These are phyloP conservation scores for Calophaca sinica DNA, from an alignment of 306 rosid genomes.

Conservation along the genomic window DNA sequence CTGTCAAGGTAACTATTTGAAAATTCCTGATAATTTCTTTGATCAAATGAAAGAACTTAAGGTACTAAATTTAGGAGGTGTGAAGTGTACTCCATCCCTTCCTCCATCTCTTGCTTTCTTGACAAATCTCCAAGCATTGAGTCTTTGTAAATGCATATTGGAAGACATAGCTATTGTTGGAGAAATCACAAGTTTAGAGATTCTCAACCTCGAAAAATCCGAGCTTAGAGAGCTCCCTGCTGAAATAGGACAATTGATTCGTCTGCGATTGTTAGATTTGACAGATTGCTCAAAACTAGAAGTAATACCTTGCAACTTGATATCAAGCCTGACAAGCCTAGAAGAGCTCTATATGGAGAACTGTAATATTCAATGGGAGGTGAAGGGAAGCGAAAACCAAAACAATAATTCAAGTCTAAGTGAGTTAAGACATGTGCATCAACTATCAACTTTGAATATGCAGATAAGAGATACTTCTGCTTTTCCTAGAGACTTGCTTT, in stretches of 20 bases:
- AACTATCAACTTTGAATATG: constrained; percentile 41
- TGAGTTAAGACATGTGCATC: constrained; percentile 48
- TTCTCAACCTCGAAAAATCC: constrained; percentile 47
- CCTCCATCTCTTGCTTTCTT: constrained; percentile 41
- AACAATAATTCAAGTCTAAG: constrained; percentile 36
- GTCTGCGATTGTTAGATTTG: constrained; percentile 50
- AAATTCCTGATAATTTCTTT: constrained; percentile 49
- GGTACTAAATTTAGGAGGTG: constrained; percentile 47
- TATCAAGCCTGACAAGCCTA: constrained; percentile 47
- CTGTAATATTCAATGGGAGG: constrained; percentile 46
- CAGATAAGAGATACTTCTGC: constrained; percentile 26
- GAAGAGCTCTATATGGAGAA: constrained; percentile 53
- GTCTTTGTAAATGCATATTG: constrained; percentile 45
- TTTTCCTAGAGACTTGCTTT: constrained; percentile 45
- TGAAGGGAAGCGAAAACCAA: constrained; percentile 6
- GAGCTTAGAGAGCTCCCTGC: constrained; percentile 43
- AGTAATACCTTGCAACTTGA: constrained; percentile 35
- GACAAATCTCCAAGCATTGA: constrained; percentile 48
- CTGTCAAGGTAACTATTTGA: constrained; percentile 41
- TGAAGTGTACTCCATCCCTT: constrained; percentile 41
- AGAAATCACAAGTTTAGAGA: constrained; percentile 42
- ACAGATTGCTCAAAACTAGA: constrained; percentile 42
- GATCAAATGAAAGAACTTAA: constrained; percentile 46
- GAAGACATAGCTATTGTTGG: constrained; percentile 48
- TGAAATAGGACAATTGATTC: constrained; percentile 40